These are phyloP conservation scores for Calocybe gambosa DNA, from an alignment of 1,284 basidiomycete species.

Conservation along the genomic window DNA sequence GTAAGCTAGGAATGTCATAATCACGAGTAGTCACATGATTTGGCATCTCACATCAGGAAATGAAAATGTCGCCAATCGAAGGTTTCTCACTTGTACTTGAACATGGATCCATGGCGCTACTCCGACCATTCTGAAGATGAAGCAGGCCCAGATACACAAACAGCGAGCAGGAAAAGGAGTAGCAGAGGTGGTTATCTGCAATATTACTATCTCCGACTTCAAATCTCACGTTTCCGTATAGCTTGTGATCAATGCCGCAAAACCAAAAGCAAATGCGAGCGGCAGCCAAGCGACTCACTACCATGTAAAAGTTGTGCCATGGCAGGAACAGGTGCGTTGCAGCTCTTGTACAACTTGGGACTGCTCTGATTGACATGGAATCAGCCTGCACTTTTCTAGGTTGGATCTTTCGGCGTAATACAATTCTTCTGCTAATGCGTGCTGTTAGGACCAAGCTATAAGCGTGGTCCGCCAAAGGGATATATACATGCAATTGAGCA, in stretches of 20 bases:
- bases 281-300: constrained; percentile 41
- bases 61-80: background rate
- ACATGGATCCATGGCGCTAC: constrained; percentile 44
- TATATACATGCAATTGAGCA: constrained; percentile 89
- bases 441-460: constrained; percentile 65
- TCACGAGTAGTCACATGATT: constrained; percentile 22
- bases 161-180: constrained; percentile 52
- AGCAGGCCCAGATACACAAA: constrained; percentile 27
- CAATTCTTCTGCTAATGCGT: constrained; percentile 3
- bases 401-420: constrained; percentile 20
- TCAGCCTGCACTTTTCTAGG: constrained; percentile 76
- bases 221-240: constrained; percentile 20
- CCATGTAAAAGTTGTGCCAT: constrained; percentile 66
- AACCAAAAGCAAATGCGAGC: constrained; percentile 82
- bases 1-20: no score
- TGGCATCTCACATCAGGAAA: constrained; percentile 11
- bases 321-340: constrained; percentile 46
- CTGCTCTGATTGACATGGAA: constrained; percentile 13
- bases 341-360: constrained; percentile 1
- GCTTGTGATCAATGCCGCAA: constrained; percentile 83
- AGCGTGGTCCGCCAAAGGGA: constrained; percentile 83
- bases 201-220: background rate
- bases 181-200: constrained; percentile 48
- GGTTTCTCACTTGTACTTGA: constrained; percentile 16
- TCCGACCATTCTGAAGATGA: constrained; percentile 59